Evolutionary conservation across 1,139 yeast species (phyloP), one percentile per base, ranked within the genome.

Genomic region (Yamadazyma trypodendri): DNA sequence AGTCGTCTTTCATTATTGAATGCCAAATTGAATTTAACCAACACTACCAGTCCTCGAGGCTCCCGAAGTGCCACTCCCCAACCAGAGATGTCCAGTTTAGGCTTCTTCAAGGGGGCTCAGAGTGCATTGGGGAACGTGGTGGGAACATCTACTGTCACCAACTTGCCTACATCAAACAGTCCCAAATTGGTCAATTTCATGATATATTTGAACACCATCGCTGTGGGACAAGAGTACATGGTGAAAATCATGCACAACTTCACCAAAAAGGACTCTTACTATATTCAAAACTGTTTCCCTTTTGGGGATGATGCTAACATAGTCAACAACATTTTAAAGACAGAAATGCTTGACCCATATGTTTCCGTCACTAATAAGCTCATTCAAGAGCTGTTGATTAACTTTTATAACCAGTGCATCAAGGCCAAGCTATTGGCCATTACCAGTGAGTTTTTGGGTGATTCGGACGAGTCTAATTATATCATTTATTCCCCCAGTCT

Each of bases 121-220:
- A 65, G 62, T 47, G 76, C 75, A 0, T 54, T 69, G 34, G 75
- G 74, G n/a, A 68, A 63, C 42, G 76, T 69, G 4, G 75, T 69
- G 8, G 65, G 68, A 4, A 52, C 54, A 3, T 48, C 58, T 20
- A 52, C 54, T 3, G 49, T 58, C 12, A 51, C 52, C 16, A 50
- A 45, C n/a, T 10, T 27, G 4, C 14, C 35, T 3, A 27, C 28
- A 4, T n/a, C 25, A n/a, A 57, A 57, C 25, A 65, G 55, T 44
- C 52, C 64, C 9, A 63, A 65, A 46, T 58, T 85, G 13, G 64
- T 66, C 31, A 71, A 64, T 17, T 79, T 69, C 51, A 63, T 82
- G 29, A 61, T 81, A 2, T 72, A 81, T 41, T 61, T 84, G 44
- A 84, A 84, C 53, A 76, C 86, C 2, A 65, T 84, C 9, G 76